Evolutionary conservation across 2,329 filamentous ascomycete species (phyloP).

Genomic region (Talaromyces atroroseus): DNA sequence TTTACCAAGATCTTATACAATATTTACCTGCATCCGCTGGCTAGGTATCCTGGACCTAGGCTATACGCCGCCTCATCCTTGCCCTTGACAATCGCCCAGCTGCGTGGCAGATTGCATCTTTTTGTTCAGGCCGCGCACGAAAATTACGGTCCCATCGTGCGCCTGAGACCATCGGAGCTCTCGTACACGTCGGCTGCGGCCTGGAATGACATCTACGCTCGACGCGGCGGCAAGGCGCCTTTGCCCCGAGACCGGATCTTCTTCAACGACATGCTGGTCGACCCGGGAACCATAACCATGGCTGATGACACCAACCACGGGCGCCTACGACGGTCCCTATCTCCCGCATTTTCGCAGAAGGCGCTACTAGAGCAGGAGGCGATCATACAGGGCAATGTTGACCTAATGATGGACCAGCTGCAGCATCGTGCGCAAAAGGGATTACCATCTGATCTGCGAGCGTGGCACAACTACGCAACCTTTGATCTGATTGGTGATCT

Average conservation of each 20-base stretch:
- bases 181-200: constrained; percentile 27
- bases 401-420: background rate
- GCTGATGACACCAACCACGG: background rate
- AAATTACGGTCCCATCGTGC: constrained; percentile 33
- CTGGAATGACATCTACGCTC: constrained; percentile 27
- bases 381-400: background rate
- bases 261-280: background rate
- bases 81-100: no score
- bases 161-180: constrained; percentile 32
- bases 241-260: no score
- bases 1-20: no score
- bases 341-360: background rate
- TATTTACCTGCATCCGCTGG: no score
- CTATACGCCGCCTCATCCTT: no score
- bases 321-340: background rate
- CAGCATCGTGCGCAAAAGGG: background rate
- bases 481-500: constrained; percentile 41
- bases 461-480: constrained; percentile 31
- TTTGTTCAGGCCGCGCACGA: constrained; percentile 19
- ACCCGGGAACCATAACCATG: background rate
- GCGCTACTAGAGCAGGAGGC: background rate
- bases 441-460: background rate
- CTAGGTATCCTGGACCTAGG: no score
- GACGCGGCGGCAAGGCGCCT: background rate
- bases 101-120: no score